Evolutionary conservation across 805 yeast genomes (phyloP).

Genomic region (Cyberlindnera lachancei): DNA sequence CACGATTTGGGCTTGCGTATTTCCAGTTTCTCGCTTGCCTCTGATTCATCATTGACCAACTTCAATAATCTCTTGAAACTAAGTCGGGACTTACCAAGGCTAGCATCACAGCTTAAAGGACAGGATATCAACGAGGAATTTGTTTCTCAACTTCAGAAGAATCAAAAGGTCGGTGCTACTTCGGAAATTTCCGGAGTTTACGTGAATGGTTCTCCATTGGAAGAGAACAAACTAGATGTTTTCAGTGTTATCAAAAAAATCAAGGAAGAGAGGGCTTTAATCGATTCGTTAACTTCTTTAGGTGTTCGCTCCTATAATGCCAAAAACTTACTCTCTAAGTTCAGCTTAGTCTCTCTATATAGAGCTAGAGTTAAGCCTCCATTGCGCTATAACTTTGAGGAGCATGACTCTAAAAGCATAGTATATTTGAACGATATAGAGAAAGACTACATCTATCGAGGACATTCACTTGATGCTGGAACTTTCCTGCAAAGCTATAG

Average conservation of each 20-base stretch:
- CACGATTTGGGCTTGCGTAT: slow-evolving; percentile 33
- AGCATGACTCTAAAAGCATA: slow-evolving; percentile 28
- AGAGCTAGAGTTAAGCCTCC: slow-evolving; percentile 11
- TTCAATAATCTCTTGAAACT: slow-evolving; percentile 32
- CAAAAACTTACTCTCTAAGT: slow-evolving; percentile 31
- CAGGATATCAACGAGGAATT: slow-evolving; percentile 20
- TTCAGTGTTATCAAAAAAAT: slow-evolving; percentile 34
- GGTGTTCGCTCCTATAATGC: slow-evolving; percentile 29
- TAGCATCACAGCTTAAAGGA: slow-evolving; percentile 27
- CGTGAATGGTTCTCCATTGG: slow-evolving; percentile 60
- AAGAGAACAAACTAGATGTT: slow-evolving; percentile 36
- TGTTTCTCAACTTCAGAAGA: slow-evolving; percentile 21
- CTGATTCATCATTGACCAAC: slow-evolving; percentile 23
- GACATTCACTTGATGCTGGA: slow-evolving; percentile 36
- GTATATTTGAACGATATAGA: slow-evolving; percentile 77
- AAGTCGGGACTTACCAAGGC: slow-evolving; percentile 49
- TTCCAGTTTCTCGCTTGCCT: slow-evolving; percentile 24
- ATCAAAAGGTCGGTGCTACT: slow-evolving; percentile 32
- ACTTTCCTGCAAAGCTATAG: slow-evolving; percentile 39
- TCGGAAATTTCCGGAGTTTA: slow-evolving; percentile 44
- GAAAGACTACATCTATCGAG: slow-evolving; percentile 44
- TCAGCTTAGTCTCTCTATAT: slow-evolving; percentile 26
- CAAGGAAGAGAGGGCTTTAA: slow-evolving; percentile 27
- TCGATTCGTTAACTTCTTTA: slow-evolving; percentile 23
- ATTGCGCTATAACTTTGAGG: slow-evolving; percentile 23